A percentile compares a stretch with the other conserved stretches of the same genome.
phyloP scores from a whole-genome alignment of 1,139 yeast species.

The Starmera stellimalicola region DNA sequence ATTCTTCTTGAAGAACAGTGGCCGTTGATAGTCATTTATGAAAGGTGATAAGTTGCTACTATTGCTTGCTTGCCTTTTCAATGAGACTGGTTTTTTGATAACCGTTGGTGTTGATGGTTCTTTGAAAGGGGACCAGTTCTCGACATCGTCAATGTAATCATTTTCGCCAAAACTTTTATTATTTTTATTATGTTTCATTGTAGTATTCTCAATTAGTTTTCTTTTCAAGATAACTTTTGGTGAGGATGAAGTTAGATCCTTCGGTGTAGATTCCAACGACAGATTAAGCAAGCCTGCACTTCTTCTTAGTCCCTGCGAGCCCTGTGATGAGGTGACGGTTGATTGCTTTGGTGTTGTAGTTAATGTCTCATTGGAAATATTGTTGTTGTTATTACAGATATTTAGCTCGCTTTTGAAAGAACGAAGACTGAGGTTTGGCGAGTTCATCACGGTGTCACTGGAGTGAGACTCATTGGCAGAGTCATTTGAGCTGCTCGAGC shows the following conservation, averaged over 20 bases:
- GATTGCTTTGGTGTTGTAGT: slow-evolving; percentile 15
- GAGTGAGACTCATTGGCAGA: no score
- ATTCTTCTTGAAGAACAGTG: slow-evolving; percentile 10
- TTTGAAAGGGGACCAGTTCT: slow-evolving; percentile 25
- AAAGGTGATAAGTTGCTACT: slow-evolving; percentile 17
- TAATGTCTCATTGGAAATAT: not conserved
- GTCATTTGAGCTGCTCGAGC: no score
- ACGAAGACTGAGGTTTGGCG: not conserved
- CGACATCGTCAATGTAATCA: slow-evolving; percentile 18
- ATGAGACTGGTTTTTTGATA: slow-evolving; percentile 7
- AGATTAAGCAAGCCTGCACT: slow-evolving; percentile 30
- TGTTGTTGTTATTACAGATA: not conserved
- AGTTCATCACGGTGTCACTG: not conserved
- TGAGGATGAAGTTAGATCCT: slow-evolving; percentile 9
- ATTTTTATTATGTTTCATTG: no score
- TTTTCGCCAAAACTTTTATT: slow-evolving; percentile 5
- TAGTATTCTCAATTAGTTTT: slow-evolving; percentile 8
- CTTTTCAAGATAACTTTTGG: slow-evolving; percentile 14
- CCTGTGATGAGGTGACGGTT: slow-evolving; percentile 17
- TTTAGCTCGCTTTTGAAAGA: not conserved
- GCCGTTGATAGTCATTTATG: slow-evolving; percentile 17
- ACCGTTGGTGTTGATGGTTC: slow-evolving; percentile 17
- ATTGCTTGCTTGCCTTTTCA: slow-evolving; percentile 19
- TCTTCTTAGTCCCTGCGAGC: slow-evolving; percentile 25
- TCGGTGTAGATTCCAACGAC: slow-evolving; percentile 25